Percentiles rank a stretch among this genome's conserved stretches.
Evolutionary conservation across 352 stramenopile genomes (phyloP).

Genomic region (Pythium phragmitis): DNA sequence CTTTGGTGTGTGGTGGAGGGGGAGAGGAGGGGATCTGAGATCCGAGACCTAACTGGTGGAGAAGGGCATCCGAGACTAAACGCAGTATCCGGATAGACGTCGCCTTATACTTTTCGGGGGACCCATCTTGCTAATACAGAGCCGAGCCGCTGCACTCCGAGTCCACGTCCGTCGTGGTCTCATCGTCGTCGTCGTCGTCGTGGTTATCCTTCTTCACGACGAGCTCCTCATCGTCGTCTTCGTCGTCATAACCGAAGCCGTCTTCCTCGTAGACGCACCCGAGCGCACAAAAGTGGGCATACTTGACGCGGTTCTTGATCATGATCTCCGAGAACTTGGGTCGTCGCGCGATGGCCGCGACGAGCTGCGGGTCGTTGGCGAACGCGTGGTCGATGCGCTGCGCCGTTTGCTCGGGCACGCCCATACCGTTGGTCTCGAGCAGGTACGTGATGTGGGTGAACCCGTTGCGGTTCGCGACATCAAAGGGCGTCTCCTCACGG

Average conservation of each 20-base stretch:
- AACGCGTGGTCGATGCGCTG: constrained; percentile 67
- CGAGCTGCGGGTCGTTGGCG: constrained; percentile 58
- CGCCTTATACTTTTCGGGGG: constrained; percentile 2
- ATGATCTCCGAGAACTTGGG: constrained; percentile 73
- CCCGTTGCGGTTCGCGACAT: constrained; percentile 63
- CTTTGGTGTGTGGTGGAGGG: not conserved
- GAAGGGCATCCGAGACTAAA: too few species aligned
- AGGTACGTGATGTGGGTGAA: constrained; percentile 76
- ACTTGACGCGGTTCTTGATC: constrained; percentile 78
- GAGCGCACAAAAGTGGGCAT: constrained; percentile 58
- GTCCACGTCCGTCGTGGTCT: constrained; percentile 41
- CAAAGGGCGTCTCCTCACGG: constrained; percentile 75
- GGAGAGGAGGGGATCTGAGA: not conserved
- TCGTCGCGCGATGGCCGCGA: constrained; percentile 50
- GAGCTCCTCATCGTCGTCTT: constrained; percentile 25
- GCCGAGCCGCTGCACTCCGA: constrained; percentile 24
- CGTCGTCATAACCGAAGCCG: constrained; percentile 16
- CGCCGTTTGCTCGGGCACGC: constrained; percentile 45
- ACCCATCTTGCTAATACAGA: not conserved
- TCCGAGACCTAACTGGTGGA: not conserved
- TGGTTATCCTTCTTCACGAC: constrained; percentile 15
- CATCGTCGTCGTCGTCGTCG: constrained; percentile 26
- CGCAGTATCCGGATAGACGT: too few species aligned
- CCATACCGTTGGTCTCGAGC: constrained; percentile 76
- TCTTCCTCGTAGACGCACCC: constrained; percentile 58